These are phyloP conservation scores for Penicillium lividum DNA, from an alignment of 495 filamentous ascomycete species.

Conservation along the genomic window DNA sequence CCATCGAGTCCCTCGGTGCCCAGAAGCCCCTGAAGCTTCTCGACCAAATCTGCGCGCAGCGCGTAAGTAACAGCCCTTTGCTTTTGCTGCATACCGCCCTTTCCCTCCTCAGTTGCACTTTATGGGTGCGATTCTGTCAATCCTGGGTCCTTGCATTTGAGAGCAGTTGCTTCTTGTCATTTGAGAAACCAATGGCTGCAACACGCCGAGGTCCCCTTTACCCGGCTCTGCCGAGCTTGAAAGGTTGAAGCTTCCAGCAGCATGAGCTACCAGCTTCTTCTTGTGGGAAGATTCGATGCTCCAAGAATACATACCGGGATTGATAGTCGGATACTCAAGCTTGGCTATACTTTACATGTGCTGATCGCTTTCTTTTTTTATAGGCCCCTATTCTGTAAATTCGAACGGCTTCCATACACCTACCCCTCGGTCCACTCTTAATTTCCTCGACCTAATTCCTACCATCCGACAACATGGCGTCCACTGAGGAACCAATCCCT, in stretches of 20 bases:
- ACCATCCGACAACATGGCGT: conserved; percentile 32
- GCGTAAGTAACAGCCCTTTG: conserved; percentile 24
- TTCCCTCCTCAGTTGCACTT: neutral
- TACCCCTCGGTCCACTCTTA: neutral
- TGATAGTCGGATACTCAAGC: neutral
- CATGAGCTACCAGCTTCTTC: conserved; percentile 4
- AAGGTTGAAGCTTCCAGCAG: neutral
- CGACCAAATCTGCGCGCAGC: conserved; percentile 13
- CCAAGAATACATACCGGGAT: neutral
- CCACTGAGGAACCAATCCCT: conserved; percentile 40
- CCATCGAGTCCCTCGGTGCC: neutral
- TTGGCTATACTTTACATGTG: neutral
- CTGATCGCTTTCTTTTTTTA: conserved; percentile 9
- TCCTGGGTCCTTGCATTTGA: neutral
- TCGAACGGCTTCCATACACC: neutral
- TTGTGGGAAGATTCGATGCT: neutral
- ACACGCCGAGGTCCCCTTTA: neutral
- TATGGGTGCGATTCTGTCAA: neutral
- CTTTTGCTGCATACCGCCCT: conserved; percentile 7
- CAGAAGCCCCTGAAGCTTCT: conserved; percentile 22
- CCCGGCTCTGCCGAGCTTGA: neutral
- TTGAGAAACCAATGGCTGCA: conserved; percentile 2
- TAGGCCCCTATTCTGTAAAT: conserved; percentile 12
- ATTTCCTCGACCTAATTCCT: neutral
- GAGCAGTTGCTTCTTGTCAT: neutral